phyloP scores from a whole-genome alignment of 1,284 basidiomycete genomes.

The Gomphus bonarii region DNA sequence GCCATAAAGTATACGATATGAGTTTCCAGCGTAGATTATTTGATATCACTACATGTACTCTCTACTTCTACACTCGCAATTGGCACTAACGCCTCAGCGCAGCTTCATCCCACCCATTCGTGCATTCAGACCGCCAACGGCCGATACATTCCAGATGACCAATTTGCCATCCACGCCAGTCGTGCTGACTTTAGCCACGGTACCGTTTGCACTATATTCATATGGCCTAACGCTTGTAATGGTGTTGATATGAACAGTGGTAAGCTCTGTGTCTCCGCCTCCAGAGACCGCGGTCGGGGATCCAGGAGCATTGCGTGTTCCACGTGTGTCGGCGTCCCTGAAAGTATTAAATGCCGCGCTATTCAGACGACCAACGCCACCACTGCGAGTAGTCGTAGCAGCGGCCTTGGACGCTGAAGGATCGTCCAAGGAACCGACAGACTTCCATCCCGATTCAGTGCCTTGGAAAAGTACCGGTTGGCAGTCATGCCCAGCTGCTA shows the following conservation, averaged over 20 bases:
- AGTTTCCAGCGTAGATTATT: not conserved
- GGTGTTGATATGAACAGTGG: slow-evolving; percentile 96
- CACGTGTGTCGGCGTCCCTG: slow-evolving; percentile 85
- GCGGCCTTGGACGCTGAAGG: slow-evolving; percentile 36
- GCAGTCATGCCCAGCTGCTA: slow-evolving; percentile 97
- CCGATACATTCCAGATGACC: slow-evolving; percentile 80
- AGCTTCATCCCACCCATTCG: slow-evolving; percentile 43
- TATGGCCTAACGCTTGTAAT: slow-evolving; percentile 87
- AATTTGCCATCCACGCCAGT: slow-evolving; percentile 93
- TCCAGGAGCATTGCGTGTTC: slow-evolving; percentile 37
- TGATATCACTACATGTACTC: not conserved
- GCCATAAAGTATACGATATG: not conserved
- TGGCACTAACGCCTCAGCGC: slow-evolving; percentile 19
- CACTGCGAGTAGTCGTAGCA: slow-evolving; percentile 23
- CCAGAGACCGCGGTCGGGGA: slow-evolving; percentile 27
- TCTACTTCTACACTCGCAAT: not conserved
- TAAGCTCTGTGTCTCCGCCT: slow-evolving; percentile 57
- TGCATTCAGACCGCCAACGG: slow-evolving; percentile 33
- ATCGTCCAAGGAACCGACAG: slow-evolving; percentile 79
- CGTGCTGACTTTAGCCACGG: slow-evolving; percentile 75
- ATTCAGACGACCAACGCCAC: slow-evolving; percentile 75
- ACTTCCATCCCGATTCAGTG: slow-evolving; percentile 60
- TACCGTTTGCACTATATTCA: slow-evolving; percentile 45
- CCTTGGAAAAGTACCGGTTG: slow-evolving; percentile 86
- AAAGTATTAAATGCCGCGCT: slow-evolving; percentile 94